A percentile compares a stretch with the other conserved stretches of the same genome.
phyloP scores from a whole-genome alignment of 1,139 yeast species.

The Yamadazyma mexicana region DNA sequence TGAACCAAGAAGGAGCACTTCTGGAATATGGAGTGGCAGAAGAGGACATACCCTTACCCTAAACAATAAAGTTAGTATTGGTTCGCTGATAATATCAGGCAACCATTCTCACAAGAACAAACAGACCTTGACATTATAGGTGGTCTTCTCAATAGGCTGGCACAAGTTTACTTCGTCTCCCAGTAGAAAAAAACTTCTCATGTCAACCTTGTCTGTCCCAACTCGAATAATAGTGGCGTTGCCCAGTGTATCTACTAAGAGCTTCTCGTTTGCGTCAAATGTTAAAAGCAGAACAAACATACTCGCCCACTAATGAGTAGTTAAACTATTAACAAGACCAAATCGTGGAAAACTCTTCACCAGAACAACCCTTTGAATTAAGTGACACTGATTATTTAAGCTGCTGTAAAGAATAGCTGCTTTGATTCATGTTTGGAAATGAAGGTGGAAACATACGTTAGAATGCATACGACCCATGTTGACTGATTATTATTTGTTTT shows the following conservation, averaged over 20 bases:
- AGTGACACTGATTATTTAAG: conserved; percentile 11
- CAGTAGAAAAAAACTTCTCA: too few relatives aligned
- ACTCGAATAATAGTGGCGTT: conserved; percentile 17
- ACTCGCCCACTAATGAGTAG: conserved; percentile 4
- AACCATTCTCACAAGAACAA: conserved; percentile 6
- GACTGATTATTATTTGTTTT: conserved; percentile 38
- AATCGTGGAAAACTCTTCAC: conserved; percentile 12
- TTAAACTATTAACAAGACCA: conserved; percentile 19
- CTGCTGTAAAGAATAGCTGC: conserved; percentile 8
- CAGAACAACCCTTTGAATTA: conserved; percentile 13
- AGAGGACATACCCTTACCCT: conserved; percentile 99
- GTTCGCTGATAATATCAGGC: not conserved
- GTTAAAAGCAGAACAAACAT: conserved; percentile 15
- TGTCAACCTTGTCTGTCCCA: too few relatives aligned
- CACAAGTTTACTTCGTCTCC: too few relatives aligned
- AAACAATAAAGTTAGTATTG: conserved; percentile 33
- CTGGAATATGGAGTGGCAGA: conserved; percentile 99
- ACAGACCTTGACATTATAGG: too few relatives aligned
- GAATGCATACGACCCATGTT: conserved; percentile 84
- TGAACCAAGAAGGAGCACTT: conserved; percentile 99
- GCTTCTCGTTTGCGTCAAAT: conserved; percentile 13
- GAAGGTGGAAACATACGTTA: conserved; percentile 59
- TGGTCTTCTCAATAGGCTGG: too few relatives aligned
- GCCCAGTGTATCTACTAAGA: conserved; percentile 14
- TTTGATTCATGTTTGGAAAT: not conserved